Evolutionary conservation across 257 asterid genomes (phyloP).

Genomic region (Penstemon newberryi): DNA sequence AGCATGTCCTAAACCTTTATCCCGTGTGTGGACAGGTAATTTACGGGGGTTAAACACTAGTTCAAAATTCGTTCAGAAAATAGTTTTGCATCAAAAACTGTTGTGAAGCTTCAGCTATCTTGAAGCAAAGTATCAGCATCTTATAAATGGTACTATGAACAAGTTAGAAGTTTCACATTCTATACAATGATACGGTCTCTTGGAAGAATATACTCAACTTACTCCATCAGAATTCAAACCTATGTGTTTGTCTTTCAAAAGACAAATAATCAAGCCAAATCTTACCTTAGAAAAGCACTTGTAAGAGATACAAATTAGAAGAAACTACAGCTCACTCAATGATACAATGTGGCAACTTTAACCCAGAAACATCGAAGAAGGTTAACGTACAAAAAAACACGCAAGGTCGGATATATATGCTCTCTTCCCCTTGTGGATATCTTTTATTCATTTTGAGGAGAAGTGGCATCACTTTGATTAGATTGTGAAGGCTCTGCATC

Average conservation of each 20-base stretch:
- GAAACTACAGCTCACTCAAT: conserved; percentile 24
- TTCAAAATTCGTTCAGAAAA: too few relatives aligned
- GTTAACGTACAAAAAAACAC: neutral
- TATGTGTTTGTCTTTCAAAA: conserved; percentile 23
- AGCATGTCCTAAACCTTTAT: too few relatives aligned
- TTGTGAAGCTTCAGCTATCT: too few relatives aligned
- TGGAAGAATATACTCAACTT: too few relatives aligned
- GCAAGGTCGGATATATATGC: conserved; percentile 8
- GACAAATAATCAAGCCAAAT: conserved; percentile 30
- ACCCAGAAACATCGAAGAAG: conserved; percentile 13
- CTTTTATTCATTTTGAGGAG: conserved; percentile 31
- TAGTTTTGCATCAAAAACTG: too few relatives aligned
- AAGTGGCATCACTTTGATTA: conserved; percentile 30
- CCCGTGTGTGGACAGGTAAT: too few relatives aligned
- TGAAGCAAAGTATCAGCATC: too few relatives aligned
- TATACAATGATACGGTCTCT: too few relatives aligned
- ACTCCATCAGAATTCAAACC: conserved; percentile 20
- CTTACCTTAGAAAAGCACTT: conserved; percentile 19
- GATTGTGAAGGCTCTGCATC: conserved; percentile 39
- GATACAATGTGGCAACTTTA: conserved; percentile 21
- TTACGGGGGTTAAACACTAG: too few relatives aligned
- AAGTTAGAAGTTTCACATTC: too few relatives aligned
- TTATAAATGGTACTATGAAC: too few relatives aligned
- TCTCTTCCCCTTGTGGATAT: neutral
- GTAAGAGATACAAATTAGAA: conserved; percentile 10